These are phyloP conservation scores for Fraxinus dipetala DNA, from an alignment of 305 asterid genomes.

Conservation along the genomic window DNA sequence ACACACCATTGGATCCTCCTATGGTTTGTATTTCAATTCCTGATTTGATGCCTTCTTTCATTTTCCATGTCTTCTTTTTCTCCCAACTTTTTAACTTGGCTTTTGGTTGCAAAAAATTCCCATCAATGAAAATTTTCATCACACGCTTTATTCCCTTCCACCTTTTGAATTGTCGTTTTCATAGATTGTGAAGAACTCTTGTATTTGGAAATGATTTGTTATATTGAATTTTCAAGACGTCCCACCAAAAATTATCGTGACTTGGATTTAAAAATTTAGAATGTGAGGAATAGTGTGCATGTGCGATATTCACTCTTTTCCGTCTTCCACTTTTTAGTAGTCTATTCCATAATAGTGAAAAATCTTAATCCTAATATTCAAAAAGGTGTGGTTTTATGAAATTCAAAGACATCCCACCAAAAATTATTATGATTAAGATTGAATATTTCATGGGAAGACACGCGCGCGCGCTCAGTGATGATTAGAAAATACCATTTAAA, in stretches of 20 bases:
- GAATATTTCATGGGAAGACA: neutral
- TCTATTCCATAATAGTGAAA: neutral
- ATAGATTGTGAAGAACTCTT: neutral
- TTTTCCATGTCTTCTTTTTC: neutral
- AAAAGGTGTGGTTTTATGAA: neutral
- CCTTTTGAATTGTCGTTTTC: constrained; percentile 9
- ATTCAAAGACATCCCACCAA: neutral
- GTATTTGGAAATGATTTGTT: neutral
- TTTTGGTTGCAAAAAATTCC: neutral
- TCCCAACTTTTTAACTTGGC: neutral
- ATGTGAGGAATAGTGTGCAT: neutral
- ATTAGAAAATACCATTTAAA: neutral
- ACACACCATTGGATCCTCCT: neutral
- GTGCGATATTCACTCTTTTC: neutral
- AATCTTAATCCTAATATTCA: neutral
- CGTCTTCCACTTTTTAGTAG: neutral
- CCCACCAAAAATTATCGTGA: neutral
- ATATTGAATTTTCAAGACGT: neutral
- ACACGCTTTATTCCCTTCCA: constrained; percentile 6
- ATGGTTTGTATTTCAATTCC: constrained; percentile 2
- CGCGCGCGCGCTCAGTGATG: neutral
- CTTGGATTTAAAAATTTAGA: neutral
- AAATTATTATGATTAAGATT: neutral
- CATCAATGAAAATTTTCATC: neutral
- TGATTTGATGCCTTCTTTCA: neutral